A percentile compares a stretch with the other conserved stretches of the same genome.
These are phyloP conservation scores for Candida parachauliodes DNA, from an alignment of 805 yeast genomes.

Conservation along the genomic window DNA sequence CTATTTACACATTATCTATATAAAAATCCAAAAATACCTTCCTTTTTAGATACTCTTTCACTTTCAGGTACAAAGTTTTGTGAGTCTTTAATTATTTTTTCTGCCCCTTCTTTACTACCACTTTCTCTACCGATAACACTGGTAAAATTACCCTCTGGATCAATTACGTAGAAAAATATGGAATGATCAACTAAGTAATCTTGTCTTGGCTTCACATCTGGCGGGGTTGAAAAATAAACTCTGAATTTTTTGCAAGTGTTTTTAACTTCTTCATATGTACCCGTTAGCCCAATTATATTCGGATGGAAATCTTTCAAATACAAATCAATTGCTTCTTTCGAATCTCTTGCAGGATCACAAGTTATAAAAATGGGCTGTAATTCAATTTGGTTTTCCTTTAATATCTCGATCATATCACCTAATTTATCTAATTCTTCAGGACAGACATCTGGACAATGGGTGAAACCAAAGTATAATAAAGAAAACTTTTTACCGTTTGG, in stretches of 20 bases:
- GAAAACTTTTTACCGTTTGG: slow-evolving; percentile 55
- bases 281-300: slow-evolving; percentile 85
- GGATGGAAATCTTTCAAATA: slow-evolving; percentile 90
- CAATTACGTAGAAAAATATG: slow-evolving; percentile 95
- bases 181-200: slow-evolving; percentile 97
- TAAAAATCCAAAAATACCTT: slow-evolving; percentile 57
- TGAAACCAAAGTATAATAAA: slow-evolving; percentile 90
- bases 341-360: slow-evolving; percentile 95
- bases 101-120: slow-evolving; percentile 72
- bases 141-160: slow-evolving; percentile 94
- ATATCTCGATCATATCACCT: slow-evolving; percentile 62
- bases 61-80: slow-evolving; percentile 71
- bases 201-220: slow-evolving; percentile 89
- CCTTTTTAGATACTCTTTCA: slow-evolving; percentile 62
- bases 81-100: slow-evolving; percentile 71
- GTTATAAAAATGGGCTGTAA: slow-evolving; percentile 89
- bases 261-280: slow-evolving; percentile 81
- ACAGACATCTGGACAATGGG: slow-evolving; percentile 97
- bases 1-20: slow-evolving; percentile 28
- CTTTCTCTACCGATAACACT: slow-evolving; percentile 93
- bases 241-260: slow-evolving; percentile 83
- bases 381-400: slow-evolving; percentile 55
- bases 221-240: slow-evolving; percentile 97
- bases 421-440: slow-evolving; percentile 96
- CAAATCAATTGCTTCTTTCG: slow-evolving; percentile 78